Evolutionary conservation across 2,329 filamentous ascomycete genomes (phyloP), one percentile per base, ranked within the genome.

Genomic region (Bipolaris zeicola): DNA sequence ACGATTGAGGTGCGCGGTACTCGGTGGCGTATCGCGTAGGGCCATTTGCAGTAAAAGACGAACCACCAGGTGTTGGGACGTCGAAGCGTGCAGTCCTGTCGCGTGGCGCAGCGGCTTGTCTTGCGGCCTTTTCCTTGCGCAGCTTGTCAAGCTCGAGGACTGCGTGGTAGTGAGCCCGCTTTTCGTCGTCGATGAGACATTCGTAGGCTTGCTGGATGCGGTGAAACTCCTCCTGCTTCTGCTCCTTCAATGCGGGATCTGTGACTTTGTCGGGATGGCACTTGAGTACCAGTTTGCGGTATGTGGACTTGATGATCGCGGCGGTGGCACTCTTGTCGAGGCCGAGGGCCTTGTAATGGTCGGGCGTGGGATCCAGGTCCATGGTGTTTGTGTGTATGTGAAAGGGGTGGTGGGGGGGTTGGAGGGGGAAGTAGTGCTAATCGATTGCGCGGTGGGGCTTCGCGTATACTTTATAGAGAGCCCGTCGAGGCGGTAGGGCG

Each of bases 191-290:
- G 69, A 87, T 90, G 58, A 99, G 85, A 28, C 95, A 82, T 77
- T 98, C 95, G 77, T 96, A 99, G 48, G 95, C 93, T 68, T 93
- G 87, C 76, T 97, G 93, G 33, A 98, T 91, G 73, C 87, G 88
- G 77, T 97, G 92, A 71, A 98, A 99, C 77, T 96, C 89, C 66
- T 92, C 88, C 67, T 90, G 87, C 76, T 93, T 96, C 66, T 86
- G 80, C 57, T 87, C 86, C 77, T 95, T 96, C 68, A 90, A 81
- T 14, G 86, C 81, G 50, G 89, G 87, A 69, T 96, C 87, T 64
- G 92, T 88, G 61, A 96, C 86, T 79, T 96, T 96, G 81, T 97
- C 93, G 33, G 93, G 93, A 67, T 97, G 93, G 72, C 89, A 93
- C 76, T 90, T 92, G 66, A 96, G 85, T 34, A 91, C 91, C 38